Evolutionary conservation across 441 rosid species (phyloP), one percentile per base, ranked within the genome.

Genomic region (Pelargonium myrrhifolium): DNA sequence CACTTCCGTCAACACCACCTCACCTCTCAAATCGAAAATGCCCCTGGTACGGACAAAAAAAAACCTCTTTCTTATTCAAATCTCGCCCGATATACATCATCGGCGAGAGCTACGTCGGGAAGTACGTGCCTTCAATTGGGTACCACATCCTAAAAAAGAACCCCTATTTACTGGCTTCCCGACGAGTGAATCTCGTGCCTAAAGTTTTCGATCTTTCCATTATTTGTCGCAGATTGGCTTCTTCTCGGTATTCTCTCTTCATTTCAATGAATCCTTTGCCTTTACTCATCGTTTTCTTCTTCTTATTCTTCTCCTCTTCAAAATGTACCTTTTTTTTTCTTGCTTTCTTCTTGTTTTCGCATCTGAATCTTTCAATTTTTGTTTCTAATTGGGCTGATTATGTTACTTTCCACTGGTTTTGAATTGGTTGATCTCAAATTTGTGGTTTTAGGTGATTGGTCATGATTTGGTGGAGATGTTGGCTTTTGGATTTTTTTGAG

Each of bases 301-400:
- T 77, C 45, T 8, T 81, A 76, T 78, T 72, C 53, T 11, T 4
- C 53, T 47, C 15, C 77, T 71, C 65, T 76, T 68, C 74, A 37
- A 70, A 71, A 59, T 88, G 88, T 86, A 83, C 72, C 62, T 74
- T 70, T 53, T 73, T n/a, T 31, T 42, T 61, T 31, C 10, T 15
- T 60, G n/a, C 24, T 62, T 40, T 12, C 17, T 37, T 56, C n/a
- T 31, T 22, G 47, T 28, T 45, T 37, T 1, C 26, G 26, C 26
- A 24, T 24, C 26, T 1, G 26, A 24, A 24, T 3, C 15, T 3
- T 60, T 37, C 26, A 7, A 8, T 22, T 39, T 47, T 64, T 20
- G 11, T 69, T 47, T 58, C 51, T 77, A 62, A 21, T 39, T 61
- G 56, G 42, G n/a, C 14, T 45, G 71, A n/a, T 64, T 20, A 22